These are phyloP conservation scores for Macadamia integrifolia DNA, from an alignment of 164 flowering plant species.

Conservation along the genomic window DNA sequence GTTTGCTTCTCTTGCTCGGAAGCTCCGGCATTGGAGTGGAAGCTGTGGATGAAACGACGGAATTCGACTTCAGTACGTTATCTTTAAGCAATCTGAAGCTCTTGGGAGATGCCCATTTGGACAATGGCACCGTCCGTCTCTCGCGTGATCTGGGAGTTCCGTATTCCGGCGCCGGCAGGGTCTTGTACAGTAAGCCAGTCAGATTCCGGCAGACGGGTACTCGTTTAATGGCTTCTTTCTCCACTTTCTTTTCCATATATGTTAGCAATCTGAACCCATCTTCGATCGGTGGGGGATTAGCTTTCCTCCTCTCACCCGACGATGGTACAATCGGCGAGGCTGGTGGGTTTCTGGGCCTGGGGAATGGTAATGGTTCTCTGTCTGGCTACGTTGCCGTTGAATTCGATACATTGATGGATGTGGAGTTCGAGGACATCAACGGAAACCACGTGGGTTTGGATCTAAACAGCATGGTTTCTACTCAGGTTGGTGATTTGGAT, in stretches of 20 bases:
- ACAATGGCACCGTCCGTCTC: conserved; percentile 58
- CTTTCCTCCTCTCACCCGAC: conserved; percentile 63
- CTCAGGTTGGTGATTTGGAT: conserved; percentile 52
- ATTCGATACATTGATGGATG: conserved; percentile 92
- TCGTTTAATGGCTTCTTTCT: conserved; percentile 42
- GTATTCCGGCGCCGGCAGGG: conserved; percentile 70
- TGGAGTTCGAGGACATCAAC: conserved; percentile 72
- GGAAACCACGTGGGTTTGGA: conserved; percentile 93
- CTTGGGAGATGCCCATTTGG: conserved; percentile 79
- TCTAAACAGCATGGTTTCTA: conserved; percentile 59
- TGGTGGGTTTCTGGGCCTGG: conserved; percentile 63
- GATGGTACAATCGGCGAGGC: conserved; percentile 55
- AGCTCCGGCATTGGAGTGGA: conserved; percentile 4
- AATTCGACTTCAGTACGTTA: conserved; percentile 67
- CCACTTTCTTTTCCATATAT: conserved; percentile 79
- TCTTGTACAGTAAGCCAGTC: conserved; percentile 56
- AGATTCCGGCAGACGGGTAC: conserved; percentile 43
- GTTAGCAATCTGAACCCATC: conserved; percentile 69
- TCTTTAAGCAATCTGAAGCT: conserved; percentile 59
- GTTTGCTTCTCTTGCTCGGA: conserved; percentile 4
- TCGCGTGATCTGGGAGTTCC: conserved; percentile 79
- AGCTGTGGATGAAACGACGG: conserved; percentile 20
- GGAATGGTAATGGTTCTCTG: conserved; percentile 12
- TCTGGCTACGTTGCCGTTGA: conserved; percentile 69
- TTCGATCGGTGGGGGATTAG: conserved; percentile 83